Base-by-base conservation (phyloP, 768 basidiomycete genomes). In the Crucibulum laeve region DNA sequence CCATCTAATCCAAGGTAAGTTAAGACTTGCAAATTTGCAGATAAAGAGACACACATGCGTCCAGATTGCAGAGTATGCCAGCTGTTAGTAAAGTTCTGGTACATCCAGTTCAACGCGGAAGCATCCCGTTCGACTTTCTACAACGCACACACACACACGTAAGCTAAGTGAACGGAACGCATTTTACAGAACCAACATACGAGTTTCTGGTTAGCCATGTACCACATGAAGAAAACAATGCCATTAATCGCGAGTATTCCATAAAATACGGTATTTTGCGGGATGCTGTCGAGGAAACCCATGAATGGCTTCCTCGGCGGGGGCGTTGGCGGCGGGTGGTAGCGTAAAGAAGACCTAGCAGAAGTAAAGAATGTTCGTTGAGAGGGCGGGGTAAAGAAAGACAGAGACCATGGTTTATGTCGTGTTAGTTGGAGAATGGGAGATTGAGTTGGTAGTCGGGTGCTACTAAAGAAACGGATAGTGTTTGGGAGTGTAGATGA, bases 171-270 rank as follows among this genome's bases (percentile, higher is more conserved):
- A 42, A 25, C 25, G 11, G 30, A 46, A n/a, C n/a, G n/a, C n/a
- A n/a, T n/a, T n/a, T n/a, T n/a, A 28, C 6, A 26, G 6, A 35
- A 36, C 37, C 4, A 22, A 53, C 63, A 38, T 32, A 69, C 58
- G 47, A 67, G 53, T 60, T 68, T 66, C 44, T 67, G 55, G 19
- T 49, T 50, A 2, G 73, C 69, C 65, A 64, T 65, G 48, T 65
- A 67, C 84, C 84, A 89, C 45, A 74, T 65, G 14, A 59, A 58
- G 50, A 81, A 91, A 0, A 91, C 77, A 2, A 63, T 61, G 2
- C 71, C 77, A 48, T 90, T 90, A 46, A 80, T 49, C 3, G 67
- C 78, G 13, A 91, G 69, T 38, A 91, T 80, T 4, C 78, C 71
- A 58, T 72, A 84, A 53, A 89, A 71, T 23, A 88, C 60, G 48